phyloP scores from a whole-genome alignment of 192 early-diverging fungal genomes.

The Linnemannia schmuckeri region DNA sequence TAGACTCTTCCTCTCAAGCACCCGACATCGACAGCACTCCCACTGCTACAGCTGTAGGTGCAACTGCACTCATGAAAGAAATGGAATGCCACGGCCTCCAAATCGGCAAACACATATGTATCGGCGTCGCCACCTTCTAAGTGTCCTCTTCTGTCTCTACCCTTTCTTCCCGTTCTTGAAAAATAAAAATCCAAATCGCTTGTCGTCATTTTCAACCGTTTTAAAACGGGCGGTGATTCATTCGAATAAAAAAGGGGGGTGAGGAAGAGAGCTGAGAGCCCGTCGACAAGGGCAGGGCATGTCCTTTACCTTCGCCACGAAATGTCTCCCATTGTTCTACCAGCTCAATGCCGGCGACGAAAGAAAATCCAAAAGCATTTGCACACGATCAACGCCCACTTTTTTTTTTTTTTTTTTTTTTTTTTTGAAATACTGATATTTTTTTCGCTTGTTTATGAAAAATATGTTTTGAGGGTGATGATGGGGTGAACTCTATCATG shows the following conservation, averaged over 20 bases:
- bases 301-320: too few species aligned
- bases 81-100: neutral
- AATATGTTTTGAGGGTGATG: neutral
- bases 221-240: too few species aligned
- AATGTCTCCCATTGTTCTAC: too few species aligned
- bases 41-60: too few species aligned
- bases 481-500: neutral
- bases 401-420: neutral
- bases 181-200: too few species aligned
- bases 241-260: too few species aligned
- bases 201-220: too few species aligned
- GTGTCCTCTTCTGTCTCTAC: neutral
- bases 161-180: neutral
- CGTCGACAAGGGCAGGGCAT: too few species aligned
- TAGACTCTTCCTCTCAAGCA: too few species aligned
- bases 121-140: neutral
- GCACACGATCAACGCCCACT: neutral
- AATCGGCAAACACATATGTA: neutral
- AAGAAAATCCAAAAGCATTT: too few species aligned
- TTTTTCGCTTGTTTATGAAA: slow-evolving; percentile 1
- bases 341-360: too few species aligned
- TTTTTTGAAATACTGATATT: neutral
- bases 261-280: too few species aligned
- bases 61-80: neutral
- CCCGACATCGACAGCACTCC: neutral